Percentiles rank a stretch among this genome's conserved stretches.
These are phyloP conservation scores for Opeltia flavorubescens DNA, from an alignment of 495 filamentous ascomycete species.

Conservation along the genomic window DNA sequence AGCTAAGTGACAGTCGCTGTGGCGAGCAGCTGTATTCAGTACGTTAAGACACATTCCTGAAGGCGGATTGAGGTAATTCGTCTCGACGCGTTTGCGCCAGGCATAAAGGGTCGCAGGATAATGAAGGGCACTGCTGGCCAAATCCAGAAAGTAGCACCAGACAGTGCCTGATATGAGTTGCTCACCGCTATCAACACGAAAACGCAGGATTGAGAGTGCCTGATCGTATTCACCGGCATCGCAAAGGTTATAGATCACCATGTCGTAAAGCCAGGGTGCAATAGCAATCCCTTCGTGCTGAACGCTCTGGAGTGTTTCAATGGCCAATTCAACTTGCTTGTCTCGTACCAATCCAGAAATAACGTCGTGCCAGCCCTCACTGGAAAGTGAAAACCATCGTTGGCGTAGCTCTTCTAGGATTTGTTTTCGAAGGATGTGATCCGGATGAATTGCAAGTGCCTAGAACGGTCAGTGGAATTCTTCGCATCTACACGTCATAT, in stretches of 20 bases:
- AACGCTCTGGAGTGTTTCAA: conserved; percentile 59
- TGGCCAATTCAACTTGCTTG: conserved; percentile 64
- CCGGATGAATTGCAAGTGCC: conserved; percentile 70
- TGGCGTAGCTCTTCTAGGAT: conserved; percentile 57
- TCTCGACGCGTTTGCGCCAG: conserved; percentile 45
- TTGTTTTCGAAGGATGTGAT: conserved; percentile 59
- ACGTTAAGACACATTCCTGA: conserved; percentile 49
- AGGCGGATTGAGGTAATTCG: conserved; percentile 48
- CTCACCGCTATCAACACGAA: conserved; percentile 32
- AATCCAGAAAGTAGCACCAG: conserved; percentile 60
- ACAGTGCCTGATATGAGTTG: conserved; percentile 32
- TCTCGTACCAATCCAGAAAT: conserved; percentile 64
- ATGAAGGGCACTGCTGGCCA: conserved; percentile 39
- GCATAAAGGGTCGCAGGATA: conserved; percentile 44
- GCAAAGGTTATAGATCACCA: conserved; percentile 56
- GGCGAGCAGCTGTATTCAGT: conserved; percentile 51
- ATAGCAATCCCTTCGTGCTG: conserved; percentile 38
- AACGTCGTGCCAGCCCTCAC: conserved; percentile 51
- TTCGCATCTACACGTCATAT: not conserved
- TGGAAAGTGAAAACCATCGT: conserved; percentile 52
- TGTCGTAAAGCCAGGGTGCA: conserved; percentile 59
- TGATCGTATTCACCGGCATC: conserved; percentile 61
- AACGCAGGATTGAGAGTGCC: conserved; percentile 48
- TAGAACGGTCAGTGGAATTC: conserved; percentile 20
- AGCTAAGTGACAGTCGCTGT: conserved; percentile 52